These are phyloP conservation scores for Kuraishia ogatae DNA, from an alignment of 805 yeast genomes.

Conservation along the genomic window DNA sequence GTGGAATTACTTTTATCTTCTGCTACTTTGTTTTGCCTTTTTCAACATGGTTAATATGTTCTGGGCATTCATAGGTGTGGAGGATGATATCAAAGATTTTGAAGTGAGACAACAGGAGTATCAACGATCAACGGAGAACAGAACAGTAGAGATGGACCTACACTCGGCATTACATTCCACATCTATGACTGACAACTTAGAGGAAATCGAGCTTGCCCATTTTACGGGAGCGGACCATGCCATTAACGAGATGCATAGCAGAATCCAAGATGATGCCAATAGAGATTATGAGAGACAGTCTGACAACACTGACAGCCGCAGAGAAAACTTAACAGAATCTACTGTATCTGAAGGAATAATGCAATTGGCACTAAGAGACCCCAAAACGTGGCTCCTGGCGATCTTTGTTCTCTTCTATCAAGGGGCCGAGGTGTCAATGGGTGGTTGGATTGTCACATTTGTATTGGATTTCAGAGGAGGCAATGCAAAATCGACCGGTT, in stretches of 20 bases:
- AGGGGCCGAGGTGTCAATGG: slow-evolving; percentile 63
- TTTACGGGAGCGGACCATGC: background rate
- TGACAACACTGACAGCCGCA: background rate
- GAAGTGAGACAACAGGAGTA: background rate
- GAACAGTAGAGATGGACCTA: background rate
- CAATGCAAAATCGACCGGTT: slow-evolving; percentile 39
- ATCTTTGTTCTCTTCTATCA: slow-evolving; percentile 50
- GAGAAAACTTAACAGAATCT: slow-evolving; percentile 9
- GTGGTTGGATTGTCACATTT: slow-evolving; percentile 65
- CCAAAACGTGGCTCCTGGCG: slow-evolving; percentile 39
- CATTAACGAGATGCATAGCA: background rate
- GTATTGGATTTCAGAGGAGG: slow-evolving; percentile 48
- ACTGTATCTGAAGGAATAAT: slow-evolving; percentile 19
- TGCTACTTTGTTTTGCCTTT: slow-evolving; percentile 31
- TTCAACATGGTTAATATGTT: slow-evolving; percentile 25
- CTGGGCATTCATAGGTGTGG: slow-evolving; percentile 40
- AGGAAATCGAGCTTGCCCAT: slow-evolving; percentile 10
- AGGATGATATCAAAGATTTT: slow-evolving; percentile 29
- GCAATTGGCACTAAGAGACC: slow-evolving; percentile 28
- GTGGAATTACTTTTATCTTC: slow-evolving; percentile 48
- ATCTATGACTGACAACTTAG: slow-evolving; percentile 5
- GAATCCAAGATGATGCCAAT: background rate
- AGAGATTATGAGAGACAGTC: background rate
- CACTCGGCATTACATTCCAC: background rate
- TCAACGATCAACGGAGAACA: background rate